These are phyloP conservation scores for Hippophae tibetana DNA, from an alignment of 306 rosid genomes.

Conservation along the genomic window DNA sequence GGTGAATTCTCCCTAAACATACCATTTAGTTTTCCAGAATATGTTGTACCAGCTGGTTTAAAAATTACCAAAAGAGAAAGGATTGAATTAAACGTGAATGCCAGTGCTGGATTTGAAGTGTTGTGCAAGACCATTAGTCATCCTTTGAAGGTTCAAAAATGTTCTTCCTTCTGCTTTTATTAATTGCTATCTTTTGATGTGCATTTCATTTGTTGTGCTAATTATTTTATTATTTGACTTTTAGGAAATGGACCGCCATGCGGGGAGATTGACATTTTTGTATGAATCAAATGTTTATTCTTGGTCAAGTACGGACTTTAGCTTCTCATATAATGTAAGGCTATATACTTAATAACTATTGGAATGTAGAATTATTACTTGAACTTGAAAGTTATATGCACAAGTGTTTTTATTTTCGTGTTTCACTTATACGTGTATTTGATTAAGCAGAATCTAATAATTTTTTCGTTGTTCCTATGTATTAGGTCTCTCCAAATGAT, in stretches of 20 bases:
- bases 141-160: slow-evolving; percentile 57
- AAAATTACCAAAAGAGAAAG: slow-evolving; percentile 55
- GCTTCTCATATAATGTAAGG: slow-evolving; percentile 62
- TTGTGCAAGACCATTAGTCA: slow-evolving; percentile 60
- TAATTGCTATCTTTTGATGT: background rate
- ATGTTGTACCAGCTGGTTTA: slow-evolving; percentile 59
- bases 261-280: slow-evolving; percentile 46
- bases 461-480: slow-evolving; percentile 13
- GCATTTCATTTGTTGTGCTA: background rate
- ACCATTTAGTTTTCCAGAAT: slow-evolving; percentile 74
- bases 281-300: slow-evolving; percentile 55
- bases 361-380: no score
- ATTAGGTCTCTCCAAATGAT: slow-evolving; percentile 56
- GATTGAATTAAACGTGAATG: slow-evolving; percentile 60
- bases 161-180: slow-evolving; percentile 1
- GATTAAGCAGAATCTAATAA: slow-evolving; percentile 4
- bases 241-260: slow-evolving; percentile 55
- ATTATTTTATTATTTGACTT: slow-evolving; percentile 9
- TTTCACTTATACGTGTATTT: no score
- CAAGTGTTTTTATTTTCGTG: no score
- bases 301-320: slow-evolving; percentile 64
- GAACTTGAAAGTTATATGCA: no score
- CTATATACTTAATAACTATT: background rate
- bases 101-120: slow-evolving; percentile 54
- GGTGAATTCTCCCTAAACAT: slow-evolving; percentile 49